A percentile compares a stretch with the other conserved stretches of the same genome.
Evolutionary conservation across 148 eudicot genomes (phyloP).

Genomic region (Fagopyrum homotropicum): DNA sequence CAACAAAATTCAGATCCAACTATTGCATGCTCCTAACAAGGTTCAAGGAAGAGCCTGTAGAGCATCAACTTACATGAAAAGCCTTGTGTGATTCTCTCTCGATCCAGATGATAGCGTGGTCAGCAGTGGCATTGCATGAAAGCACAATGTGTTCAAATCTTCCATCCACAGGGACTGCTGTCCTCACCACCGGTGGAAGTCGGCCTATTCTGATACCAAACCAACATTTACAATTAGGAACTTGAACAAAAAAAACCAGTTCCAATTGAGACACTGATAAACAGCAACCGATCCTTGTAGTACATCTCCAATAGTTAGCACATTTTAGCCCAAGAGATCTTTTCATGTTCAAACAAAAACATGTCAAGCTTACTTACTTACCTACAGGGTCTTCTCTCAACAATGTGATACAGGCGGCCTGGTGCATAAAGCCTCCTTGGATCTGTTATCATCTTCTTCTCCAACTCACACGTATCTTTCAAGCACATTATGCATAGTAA

Average conservation of each 20-base stretch:
- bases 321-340: neutral
- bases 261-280: neutral
- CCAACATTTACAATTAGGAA: neutral
- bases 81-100: constrained; percentile 77
- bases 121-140: constrained; percentile 66
- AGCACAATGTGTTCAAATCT: constrained; percentile 86
- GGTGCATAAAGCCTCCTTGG: constrained; percentile 94
- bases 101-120: constrained; percentile 76
- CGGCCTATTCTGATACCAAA: constrained; percentile 37
- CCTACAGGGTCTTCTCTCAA: constrained; percentile 85
- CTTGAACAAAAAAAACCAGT: neutral
- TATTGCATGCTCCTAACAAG: no score
- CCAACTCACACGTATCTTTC: constrained; percentile 84
- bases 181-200: constrained; percentile 62
- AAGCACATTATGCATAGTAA: constrained; percentile 83
- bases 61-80: constrained; percentile 45
- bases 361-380: constrained; percentile 22
- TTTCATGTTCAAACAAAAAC: neutral
- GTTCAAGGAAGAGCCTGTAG: no score
- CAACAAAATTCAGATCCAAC: neutral
- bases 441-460: constrained; percentile 73
- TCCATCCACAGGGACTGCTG: constrained; percentile 93
- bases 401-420: constrained; percentile 96
- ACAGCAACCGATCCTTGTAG: no score
- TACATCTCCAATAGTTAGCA: neutral